Evolutionary conservation across 768 basidiomycete species (phyloP).

Genomic region (Russula griseocarnosa): DNA sequence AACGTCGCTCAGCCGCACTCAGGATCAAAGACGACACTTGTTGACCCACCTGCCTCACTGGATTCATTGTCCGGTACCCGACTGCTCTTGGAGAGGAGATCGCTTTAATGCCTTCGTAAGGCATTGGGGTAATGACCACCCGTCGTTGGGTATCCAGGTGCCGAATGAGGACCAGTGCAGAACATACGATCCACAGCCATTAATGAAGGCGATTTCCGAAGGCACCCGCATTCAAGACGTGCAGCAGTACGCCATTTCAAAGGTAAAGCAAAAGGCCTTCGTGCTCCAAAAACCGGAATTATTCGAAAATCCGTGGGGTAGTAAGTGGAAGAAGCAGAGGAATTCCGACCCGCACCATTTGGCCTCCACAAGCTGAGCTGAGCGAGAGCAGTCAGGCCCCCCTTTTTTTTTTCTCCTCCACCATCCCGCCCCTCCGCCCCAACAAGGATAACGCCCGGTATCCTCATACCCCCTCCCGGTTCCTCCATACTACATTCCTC

Average conservation of each 20-base stretch:
- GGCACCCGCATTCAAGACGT: not conserved
- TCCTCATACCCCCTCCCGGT: constrained; percentile 94
- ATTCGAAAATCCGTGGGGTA: not conserved
- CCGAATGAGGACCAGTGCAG: not conserved
- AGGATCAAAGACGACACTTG: constrained; percentile 6
- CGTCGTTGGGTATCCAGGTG: not conserved
- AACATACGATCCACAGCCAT: not conserved
- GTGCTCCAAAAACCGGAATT: not conserved
- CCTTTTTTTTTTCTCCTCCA: constrained; percentile 32
- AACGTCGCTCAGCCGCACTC: not conserved
- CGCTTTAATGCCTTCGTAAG: not conserved
- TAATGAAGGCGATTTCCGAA: not conserved
- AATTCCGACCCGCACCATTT: constrained; percentile 23
- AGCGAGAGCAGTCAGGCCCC: constrained; percentile 28
- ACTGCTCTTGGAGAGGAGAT: constrained; percentile 14
- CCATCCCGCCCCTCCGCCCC: constrained; percentile 36
- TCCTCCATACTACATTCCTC: constrained; percentile 50
- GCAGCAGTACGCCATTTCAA: not conserved
- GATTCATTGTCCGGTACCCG: not conserved
- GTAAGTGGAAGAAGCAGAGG: not conserved
- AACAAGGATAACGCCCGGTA: constrained; percentile 55
- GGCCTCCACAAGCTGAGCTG: constrained; percentile 25
- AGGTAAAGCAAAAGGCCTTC: not conserved
- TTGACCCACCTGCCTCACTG: not conserved
- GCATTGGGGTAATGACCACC: not conserved